A percentile compares a stretch with the other conserved stretches of the same genome.
Evolutionary conservation across 2,329 filamentous ascomycete genomes (phyloP).

Genomic region (Hypoxylon sp.): DNA sequence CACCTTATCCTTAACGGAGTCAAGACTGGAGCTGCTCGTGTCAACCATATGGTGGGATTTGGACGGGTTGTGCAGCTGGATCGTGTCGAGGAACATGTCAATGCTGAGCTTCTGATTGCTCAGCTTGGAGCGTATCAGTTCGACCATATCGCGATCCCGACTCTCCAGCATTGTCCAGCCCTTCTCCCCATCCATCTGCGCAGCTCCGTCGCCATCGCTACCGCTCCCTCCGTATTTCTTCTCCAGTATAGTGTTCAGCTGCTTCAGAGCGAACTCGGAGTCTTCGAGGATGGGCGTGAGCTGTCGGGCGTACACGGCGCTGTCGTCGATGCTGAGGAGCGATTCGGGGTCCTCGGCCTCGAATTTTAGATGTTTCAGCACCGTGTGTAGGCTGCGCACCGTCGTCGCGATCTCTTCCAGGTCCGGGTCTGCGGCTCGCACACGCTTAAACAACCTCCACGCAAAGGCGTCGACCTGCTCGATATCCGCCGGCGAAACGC

Average conservation of each 20-base stretch:
- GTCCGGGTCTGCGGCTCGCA: slow-evolving; percentile 56
- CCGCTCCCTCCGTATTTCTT: slow-evolving; percentile 48
- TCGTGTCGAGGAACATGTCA: slow-evolving; percentile 63
- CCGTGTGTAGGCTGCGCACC: slow-evolving; percentile 62
- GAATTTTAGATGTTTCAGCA: slow-evolving; percentile 64
- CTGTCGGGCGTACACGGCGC: slow-evolving; percentile 57
- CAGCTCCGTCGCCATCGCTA: slow-evolving; percentile 33
- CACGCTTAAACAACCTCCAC: slow-evolving; percentile 62
- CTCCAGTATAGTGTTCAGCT: slow-evolving; percentile 62
- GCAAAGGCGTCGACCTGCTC: slow-evolving; percentile 64
- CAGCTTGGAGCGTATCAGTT: slow-evolving; percentile 56
- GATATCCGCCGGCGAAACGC: slow-evolving; percentile 54
- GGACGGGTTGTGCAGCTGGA: slow-evolving; percentile 60
- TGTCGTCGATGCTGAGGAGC: slow-evolving; percentile 55
- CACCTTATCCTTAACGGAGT: slow-evolving; percentile 67
- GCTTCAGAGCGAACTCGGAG: slow-evolving; percentile 61
- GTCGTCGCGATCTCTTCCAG: slow-evolving; percentile 59
- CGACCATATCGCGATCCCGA: slow-evolving; percentile 51
- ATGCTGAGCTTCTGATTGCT: slow-evolving; percentile 61
- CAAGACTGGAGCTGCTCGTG: slow-evolving; percentile 53
- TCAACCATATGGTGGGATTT: slow-evolving; percentile 49
- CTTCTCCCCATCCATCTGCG: slow-evolving; percentile 45
- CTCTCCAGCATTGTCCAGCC: slow-evolving; percentile 46
- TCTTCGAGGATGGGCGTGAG: slow-evolving; percentile 62
- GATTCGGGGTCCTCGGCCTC: slow-evolving; percentile 66